Conservation (phyloP, 768 basidiomycete species). For the Leccinum subtestaceum region DNA sequence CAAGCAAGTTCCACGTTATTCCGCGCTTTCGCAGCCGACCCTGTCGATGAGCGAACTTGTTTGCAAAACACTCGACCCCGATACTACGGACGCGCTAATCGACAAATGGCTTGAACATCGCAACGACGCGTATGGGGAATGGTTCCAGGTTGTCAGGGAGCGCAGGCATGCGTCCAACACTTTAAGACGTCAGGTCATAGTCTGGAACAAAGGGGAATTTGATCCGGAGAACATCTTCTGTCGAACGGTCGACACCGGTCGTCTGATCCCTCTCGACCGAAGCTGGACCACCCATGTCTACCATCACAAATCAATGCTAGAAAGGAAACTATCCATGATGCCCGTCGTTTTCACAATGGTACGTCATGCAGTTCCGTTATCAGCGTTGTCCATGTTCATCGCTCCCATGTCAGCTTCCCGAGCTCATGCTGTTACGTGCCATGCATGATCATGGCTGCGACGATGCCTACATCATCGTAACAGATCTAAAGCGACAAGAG, state of each 20-base stretch:
- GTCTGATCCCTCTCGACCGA: constrained; percentile 75
- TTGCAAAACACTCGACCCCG: constrained; percentile 73
- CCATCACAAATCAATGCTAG: constrained; percentile 73
- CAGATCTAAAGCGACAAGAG: constrained; percentile 73
- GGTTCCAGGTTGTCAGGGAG: constrained; percentile 70
- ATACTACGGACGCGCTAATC: constrained; percentile 74
- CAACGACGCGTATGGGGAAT: constrained; percentile 72
- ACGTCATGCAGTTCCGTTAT: constrained; percentile 15
- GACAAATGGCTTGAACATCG: constrained; percentile 83
- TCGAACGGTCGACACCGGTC: constrained; percentile 73
- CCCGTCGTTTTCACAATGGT: constrained; percentile 83
- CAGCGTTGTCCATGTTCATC: background rate
- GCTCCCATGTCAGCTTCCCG: constrained; percentile 52
- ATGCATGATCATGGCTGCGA: constrained; percentile 82
- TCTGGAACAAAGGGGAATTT: constrained; percentile 67
- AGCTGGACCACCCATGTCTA: constrained; percentile 82
- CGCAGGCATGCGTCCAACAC: constrained; percentile 55
- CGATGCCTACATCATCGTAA: constrained; percentile 75
- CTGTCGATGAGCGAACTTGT: constrained; percentile 78
- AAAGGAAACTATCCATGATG: constrained; percentile 72
- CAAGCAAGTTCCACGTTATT: constrained; percentile 43
- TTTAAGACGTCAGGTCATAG: constrained; percentile 47
- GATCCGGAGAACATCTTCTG: constrained; percentile 78
- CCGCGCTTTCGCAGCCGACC: constrained; percentile 60
- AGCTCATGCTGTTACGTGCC: constrained; percentile 74